These are phyloP conservation scores for Cymodocea nodosa DNA, from an alignment of 116 monocot genomes.

Conservation along the genomic window DNA sequence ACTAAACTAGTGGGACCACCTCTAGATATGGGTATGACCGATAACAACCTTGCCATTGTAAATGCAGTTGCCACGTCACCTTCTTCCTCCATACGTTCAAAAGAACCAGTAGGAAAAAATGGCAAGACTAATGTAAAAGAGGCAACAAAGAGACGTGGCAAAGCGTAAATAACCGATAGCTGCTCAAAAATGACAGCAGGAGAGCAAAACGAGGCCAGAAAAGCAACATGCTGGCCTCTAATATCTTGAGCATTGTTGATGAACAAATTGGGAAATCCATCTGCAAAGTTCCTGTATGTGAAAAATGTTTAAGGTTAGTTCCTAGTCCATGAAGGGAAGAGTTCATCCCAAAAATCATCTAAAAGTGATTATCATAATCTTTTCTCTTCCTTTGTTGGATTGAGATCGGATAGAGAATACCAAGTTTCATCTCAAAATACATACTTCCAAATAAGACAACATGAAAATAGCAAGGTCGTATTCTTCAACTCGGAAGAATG, in stretches of 20 bases:
- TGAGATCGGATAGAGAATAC: too few species aligned
- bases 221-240: conserved; percentile 95
- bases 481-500: too few species aligned
- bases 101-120: conserved; percentile 92
- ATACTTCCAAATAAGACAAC: too few species aligned
- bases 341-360: too few species aligned
- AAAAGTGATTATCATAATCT: not conserved
- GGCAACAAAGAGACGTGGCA: conserved; percentile 82
- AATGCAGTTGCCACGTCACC: conserved; percentile 94
- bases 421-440: too few species aligned
- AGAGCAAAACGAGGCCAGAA: conserved; percentile 90
- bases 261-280: conserved; percentile 89
- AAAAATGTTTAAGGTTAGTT: not conserved
- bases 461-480: too few species aligned
- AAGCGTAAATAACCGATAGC: conserved; percentile 78
- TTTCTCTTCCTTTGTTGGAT: too few species aligned
- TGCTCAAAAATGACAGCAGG: conserved; percentile 89
- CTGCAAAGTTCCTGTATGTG: conserved; percentile 66
- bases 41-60: conserved; percentile 84
- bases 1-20: conserved; percentile 90
- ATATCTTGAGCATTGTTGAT: conserved; percentile 82
- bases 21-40: conserved; percentile 80
- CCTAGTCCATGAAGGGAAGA: not conserved
- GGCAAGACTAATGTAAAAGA: conserved; percentile 92
- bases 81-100: conserved; percentile 92